phyloP scores from a whole-genome alignment of 73 alveolate species.

The Tetrahymena thermophila region DNA sequence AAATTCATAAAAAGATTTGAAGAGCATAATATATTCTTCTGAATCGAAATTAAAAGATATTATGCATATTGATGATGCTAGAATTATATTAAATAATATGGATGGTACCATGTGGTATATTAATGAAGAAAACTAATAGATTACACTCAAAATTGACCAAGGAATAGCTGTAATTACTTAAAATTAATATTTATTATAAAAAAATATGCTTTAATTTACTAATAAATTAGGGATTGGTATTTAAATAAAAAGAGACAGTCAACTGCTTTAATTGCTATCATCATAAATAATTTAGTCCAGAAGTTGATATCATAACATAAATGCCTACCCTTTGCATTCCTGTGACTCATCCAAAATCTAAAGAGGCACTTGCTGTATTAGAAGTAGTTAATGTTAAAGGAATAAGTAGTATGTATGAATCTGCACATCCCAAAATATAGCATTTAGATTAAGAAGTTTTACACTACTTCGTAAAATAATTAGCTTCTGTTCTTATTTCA shows the following conservation, averaged over 20 bases:
- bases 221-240: conserved; percentile 1
- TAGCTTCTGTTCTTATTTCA: conserved; percentile 13
- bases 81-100: conserved; percentile 37
- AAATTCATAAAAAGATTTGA: background rate
- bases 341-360: background rate
- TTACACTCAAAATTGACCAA: background rate
- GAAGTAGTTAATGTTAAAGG: conserved; percentile 52
- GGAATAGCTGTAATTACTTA: conserved; percentile 23
- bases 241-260: conserved; percentile 17
- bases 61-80: conserved; percentile 37
- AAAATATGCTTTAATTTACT: conserved; percentile 3
- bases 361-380: conserved; percentile 27
- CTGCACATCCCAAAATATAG: conserved; percentile 39
- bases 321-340: conserved; percentile 64
- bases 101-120: conserved; percentile 39
- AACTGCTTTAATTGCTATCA: conserved; percentile 45
- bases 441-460: conserved; percentile 54
- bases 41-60: conserved; percentile 22
- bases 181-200: background rate
- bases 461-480: conserved; percentile 37
- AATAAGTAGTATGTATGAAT: conserved; percentile 28
- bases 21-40: conserved; percentile 2
- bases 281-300: conserved; percentile 44
- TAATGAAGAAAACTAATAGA: conserved; percentile 15
- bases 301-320: conserved; percentile 58